A percentile compares a stretch with the other conserved stretches of the same genome.
phyloP scores from a whole-genome alignment of 2,329 filamentous ascomycete species.

The Camillea tinctor region DNA sequence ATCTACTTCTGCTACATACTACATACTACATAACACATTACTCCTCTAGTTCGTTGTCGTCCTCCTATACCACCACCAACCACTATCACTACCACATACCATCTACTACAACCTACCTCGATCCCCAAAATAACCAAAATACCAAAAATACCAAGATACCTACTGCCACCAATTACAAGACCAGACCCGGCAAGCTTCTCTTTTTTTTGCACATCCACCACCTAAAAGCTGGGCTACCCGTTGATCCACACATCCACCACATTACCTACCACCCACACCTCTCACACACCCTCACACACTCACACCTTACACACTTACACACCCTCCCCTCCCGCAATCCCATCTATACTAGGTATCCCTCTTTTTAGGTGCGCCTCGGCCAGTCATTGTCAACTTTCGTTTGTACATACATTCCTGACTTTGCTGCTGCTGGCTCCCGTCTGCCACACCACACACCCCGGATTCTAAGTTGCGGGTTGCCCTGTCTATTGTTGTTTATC shows the following conservation, averaged over 20 bases:
- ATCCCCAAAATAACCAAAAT: too few species aligned
- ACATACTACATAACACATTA: too few species aligned
- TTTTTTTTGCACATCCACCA: conserved; percentile 16
- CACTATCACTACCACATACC: too few species aligned
- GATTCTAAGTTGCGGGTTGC: conserved; percentile 29
- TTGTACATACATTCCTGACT: conserved; percentile 12
- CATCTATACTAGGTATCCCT: conserved; percentile 1
- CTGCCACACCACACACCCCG: conserved; percentile 26
- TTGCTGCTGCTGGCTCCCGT: conserved; percentile 25
- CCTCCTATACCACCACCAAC: too few species aligned
- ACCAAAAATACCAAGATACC: not conserved
- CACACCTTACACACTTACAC: too few species aligned
- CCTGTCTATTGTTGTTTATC: conserved; percentile 24
- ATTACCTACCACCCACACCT: conserved; percentile 13
- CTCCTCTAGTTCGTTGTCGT: too few species aligned
- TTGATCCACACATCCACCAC: conserved; percentile 29
- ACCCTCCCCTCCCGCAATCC: conserved; percentile 6
- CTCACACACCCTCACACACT: not conserved
- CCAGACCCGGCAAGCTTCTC: conserved; percentile 13
- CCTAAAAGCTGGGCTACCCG: conserved; percentile 27
- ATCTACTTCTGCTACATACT: too few species aligned
- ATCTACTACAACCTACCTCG: not conserved
- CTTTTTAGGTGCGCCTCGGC: conserved; percentile 14
- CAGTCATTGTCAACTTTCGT: conserved; percentile 24
- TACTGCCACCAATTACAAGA: not conserved